A percentile compares a stretch with the other conserved stretches of the same genome.
Evolutionary conservation across 257 asterid genomes (phyloP).

Genomic region (Euphrasia confusa): DNA sequence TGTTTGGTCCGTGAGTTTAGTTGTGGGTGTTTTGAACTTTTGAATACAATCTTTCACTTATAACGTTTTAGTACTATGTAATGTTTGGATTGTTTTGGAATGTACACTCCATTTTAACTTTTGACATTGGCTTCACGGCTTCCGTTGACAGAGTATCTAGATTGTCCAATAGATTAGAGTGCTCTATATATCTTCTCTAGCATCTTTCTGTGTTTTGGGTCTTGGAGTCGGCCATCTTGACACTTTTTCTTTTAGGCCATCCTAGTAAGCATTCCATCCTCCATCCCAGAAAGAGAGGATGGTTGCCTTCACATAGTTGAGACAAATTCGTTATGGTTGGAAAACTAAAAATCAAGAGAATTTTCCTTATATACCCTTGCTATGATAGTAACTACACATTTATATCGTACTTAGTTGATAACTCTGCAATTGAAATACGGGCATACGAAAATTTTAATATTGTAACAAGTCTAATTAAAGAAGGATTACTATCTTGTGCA

Average conservation of each 20-base stretch:
- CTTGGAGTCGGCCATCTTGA: background rate
- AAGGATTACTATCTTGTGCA: too few species aligned
- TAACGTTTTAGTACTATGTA: background rate
- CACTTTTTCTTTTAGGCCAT: background rate
- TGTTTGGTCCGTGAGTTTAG: background rate
- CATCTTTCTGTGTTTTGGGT: background rate
- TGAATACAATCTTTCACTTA: background rate
- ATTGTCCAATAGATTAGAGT: background rate
- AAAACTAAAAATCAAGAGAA: too few species aligned
- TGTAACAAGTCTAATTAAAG: too few species aligned
- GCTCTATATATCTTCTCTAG: background rate
- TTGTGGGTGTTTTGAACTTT: background rate
- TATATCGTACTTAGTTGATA: too few species aligned
- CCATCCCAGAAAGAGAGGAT: too few species aligned
- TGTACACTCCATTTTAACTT: too few species aligned
- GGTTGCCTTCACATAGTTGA: background rate
- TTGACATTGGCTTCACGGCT: background rate
- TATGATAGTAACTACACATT: too few species aligned
- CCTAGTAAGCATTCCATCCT: background rate
- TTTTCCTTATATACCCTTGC: too few species aligned
- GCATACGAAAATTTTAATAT: too few species aligned
- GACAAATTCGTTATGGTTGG: too few species aligned
- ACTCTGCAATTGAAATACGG: too few species aligned
- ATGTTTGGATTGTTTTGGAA: too few species aligned
- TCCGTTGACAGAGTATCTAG: background rate